Evolutionary conservation across 257 asterid genomes (phyloP).

Genomic region (Nicotiana tomentosiformis): DNA sequence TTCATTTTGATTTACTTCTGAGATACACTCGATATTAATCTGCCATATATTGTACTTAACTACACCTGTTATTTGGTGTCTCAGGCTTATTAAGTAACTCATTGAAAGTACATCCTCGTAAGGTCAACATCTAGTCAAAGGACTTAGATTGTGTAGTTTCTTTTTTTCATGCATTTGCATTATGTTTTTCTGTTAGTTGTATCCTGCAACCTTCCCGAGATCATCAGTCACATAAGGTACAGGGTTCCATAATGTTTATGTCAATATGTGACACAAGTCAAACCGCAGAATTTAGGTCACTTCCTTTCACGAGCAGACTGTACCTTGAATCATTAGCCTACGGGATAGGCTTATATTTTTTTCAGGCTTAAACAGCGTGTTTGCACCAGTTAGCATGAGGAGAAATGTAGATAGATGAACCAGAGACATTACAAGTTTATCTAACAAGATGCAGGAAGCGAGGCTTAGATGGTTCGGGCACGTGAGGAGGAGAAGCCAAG

Average conservation of each 20-base stretch:
- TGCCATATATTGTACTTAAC: background rate
- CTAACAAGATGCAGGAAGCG: no score
- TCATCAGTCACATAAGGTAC: background rate
- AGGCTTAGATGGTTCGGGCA: no score
- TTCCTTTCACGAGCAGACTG: background rate
- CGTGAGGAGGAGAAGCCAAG: no score
- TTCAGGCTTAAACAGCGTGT: background rate
- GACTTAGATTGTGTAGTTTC: background rate
- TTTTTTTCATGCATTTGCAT: background rate
- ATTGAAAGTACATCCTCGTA: background rate
- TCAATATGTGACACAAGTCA: background rate
- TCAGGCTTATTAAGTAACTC: background rate
- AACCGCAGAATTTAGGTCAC: background rate
- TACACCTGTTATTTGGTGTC: background rate
- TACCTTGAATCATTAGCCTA: constrained; percentile 7
- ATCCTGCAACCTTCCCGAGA: background rate
- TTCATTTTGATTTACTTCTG: background rate
- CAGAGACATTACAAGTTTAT: background rate
- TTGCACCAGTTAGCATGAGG: background rate
- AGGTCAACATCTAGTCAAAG: background rate
- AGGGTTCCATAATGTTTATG: background rate
- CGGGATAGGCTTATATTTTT: background rate
- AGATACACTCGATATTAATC: background rate
- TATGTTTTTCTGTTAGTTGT: background rate
- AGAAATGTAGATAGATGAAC: background rate